phyloP scores from a whole-genome alignment of 345 rosid genomes.

The Camelina neglecta region DNA sequence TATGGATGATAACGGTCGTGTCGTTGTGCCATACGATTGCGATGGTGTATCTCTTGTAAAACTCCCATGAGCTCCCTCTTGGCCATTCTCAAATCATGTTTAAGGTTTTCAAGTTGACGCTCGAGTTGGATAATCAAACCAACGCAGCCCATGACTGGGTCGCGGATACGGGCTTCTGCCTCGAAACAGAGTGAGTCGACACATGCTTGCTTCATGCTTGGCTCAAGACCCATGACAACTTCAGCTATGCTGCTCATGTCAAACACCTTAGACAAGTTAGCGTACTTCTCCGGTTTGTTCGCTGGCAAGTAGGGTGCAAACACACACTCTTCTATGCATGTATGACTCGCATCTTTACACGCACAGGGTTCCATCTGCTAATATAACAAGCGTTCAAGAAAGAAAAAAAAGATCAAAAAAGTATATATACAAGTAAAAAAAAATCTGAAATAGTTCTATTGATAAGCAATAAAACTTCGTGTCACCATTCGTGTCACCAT shows the following conservation, averaged over 20 bases:
- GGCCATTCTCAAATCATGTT: neutral
- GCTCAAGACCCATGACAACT: neutral
- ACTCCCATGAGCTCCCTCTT: neutral
- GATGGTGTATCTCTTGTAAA: neutral
- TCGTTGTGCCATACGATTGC: neutral
- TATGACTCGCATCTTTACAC: neutral
- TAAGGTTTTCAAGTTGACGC: neutral
- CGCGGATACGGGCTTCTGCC: slow-evolving; percentile 13
- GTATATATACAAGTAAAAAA: too few relatives aligned
- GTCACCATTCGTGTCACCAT: too few relatives aligned
- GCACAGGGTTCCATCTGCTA: neutral
- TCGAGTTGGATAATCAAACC: neutral
- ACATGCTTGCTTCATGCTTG: slow-evolving; percentile 10
- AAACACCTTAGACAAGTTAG: neutral
- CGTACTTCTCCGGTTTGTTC: slow-evolving; percentile 14
- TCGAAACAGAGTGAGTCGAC: neutral
- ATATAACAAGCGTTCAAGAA: too few relatives aligned
- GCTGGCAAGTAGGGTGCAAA: neutral
- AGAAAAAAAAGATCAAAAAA: too few relatives aligned
- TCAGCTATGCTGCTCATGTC: neutral
- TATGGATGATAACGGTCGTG: neutral
- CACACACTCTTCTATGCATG: slow-evolving; percentile 2
- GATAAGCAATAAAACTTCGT: too few relatives aligned
- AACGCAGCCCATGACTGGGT: neutral
- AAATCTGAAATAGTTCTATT: too few relatives aligned